Percentiles rank a stretch among this genome's conserved stretches.
Evolutionary conservation across 2,329 filamentous ascomycete genomes (phyloP).

Genomic region (Coniochaeta hoffmannii): DNA sequence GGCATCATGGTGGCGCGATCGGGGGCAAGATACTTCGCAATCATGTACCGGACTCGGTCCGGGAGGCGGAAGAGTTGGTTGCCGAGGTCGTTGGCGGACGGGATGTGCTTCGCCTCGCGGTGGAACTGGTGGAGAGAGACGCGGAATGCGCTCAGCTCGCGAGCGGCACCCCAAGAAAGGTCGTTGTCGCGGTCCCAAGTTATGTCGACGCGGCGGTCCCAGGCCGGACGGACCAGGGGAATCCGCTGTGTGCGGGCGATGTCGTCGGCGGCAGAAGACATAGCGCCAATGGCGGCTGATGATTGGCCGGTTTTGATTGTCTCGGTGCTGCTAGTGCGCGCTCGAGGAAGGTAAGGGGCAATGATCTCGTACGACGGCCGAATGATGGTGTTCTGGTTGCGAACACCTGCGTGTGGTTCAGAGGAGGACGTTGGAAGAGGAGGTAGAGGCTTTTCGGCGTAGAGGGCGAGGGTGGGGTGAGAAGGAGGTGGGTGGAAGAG

Average conservation of each 20-base stretch:
- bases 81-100: conserved; percentile 8
- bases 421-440: background rate
- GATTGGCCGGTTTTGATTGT: background rate
- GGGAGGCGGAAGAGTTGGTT: conserved; percentile 14
- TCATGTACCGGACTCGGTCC: conserved; percentile 14
- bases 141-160: background rate
- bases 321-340: background rate
- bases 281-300: background rate
- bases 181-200: conserved; percentile 8
- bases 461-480: background rate
- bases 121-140: background rate
- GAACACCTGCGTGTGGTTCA: background rate
- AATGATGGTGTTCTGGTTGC: background rate
- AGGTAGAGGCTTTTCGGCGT: background rate
- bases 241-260: background rate
- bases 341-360: background rate
- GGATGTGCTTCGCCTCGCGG: background rate
- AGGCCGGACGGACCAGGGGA: conserved; percentile 7
- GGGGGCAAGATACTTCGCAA: conserved; percentile 13
- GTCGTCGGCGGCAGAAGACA: background rate
- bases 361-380: background rate
- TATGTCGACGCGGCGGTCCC: conserved; percentile 16
- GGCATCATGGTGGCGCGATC: conserved; percentile 11
- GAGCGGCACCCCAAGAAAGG: background rate
- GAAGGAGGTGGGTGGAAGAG: background rate